Conservation (phyloP, 2,329 filamentous ascomycete genomes). For the Westerdykella sp. region DNA sequence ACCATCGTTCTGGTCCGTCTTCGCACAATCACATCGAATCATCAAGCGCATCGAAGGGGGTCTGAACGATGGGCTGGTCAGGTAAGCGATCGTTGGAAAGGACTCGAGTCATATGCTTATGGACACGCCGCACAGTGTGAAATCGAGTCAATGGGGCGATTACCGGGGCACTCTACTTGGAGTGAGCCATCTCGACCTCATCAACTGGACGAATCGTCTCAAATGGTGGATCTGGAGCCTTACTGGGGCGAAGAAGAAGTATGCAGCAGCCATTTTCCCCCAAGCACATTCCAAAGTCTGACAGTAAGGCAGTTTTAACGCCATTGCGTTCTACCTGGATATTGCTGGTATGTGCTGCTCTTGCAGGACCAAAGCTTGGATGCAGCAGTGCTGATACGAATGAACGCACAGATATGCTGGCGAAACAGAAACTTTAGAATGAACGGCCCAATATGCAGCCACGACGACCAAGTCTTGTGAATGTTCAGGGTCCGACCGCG, state of each 20-base stretch:
- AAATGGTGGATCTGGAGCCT: slow-evolving; percentile 54
- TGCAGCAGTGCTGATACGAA: neutral
- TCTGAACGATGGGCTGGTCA: slow-evolving; percentile 60
- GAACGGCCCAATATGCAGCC: slow-evolving; percentile 6
- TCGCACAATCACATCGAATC: slow-evolving; percentile 51
- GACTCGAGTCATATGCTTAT: neutral
- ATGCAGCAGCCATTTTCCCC: slow-evolving; percentile 11
- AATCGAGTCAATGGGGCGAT: slow-evolving; percentile 54
- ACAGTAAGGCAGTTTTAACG: slow-evolving; percentile 52
- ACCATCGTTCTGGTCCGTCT: slow-evolving; percentile 52
- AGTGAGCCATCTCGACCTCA: slow-evolving; percentile 58
- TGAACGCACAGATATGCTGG: slow-evolving; percentile 30
- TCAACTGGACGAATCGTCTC: slow-evolving; percentile 60
- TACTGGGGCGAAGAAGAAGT: slow-evolving; percentile 52
- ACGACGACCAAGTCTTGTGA: neutral
- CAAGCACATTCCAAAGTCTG: slow-evolving; percentile 1
- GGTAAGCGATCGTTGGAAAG: slow-evolving; percentile 14
- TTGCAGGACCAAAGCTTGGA: neutral
- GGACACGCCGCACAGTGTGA: slow-evolving; percentile 43
- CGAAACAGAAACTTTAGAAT: slow-evolving; percentile 30
- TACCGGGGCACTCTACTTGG: slow-evolving; percentile 60
- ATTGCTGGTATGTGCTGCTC: slow-evolving; percentile 50
- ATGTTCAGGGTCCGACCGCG: neutral
- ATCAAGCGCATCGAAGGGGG: slow-evolving; percentile 51
- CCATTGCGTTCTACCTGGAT: slow-evolving; percentile 58